Percentiles rank a stretch among this genome's conserved stretches.
These are phyloP conservation scores for Penicillium sp. DNA, from an alignment of 2,329 filamentous ascomycete genomes.

Conservation along the genomic window DNA sequence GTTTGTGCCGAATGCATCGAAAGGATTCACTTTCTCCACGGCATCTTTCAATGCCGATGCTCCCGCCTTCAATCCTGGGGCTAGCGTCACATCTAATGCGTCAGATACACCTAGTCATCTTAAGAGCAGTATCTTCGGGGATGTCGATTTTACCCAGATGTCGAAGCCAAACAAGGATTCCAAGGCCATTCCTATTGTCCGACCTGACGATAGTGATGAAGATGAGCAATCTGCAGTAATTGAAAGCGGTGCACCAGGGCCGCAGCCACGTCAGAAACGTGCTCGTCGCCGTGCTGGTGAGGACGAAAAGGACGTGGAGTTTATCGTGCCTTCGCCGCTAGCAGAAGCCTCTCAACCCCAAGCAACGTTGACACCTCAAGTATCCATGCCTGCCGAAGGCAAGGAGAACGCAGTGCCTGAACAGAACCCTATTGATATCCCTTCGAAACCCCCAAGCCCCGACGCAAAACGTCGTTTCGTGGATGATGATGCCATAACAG, in stretches of 20 bases:
- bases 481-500: slow-evolving; percentile 25
- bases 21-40: slow-evolving; percentile 62
- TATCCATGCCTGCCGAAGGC: slow-evolving; percentile 30
- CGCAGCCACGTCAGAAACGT: slow-evolving; percentile 71
- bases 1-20: slow-evolving; percentile 17
- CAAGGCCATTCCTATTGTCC: slow-evolving; percentile 79
- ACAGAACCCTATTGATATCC: slow-evolving; percentile 28
- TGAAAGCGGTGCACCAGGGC: slow-evolving; percentile 50
- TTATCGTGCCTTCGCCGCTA: slow-evolving; percentile 52
- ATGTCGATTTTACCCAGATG: slow-evolving; percentile 61
- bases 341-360: slow-evolving; percentile 28
- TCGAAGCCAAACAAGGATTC: slow-evolving; percentile 66
- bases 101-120: slow-evolving; percentile 19
- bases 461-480: slow-evolving; percentile 13
- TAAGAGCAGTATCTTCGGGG: slow-evolving; percentile 59
- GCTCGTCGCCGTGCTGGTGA: slow-evolving; percentile 62
- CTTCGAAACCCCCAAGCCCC: slow-evolving; percentile 20
- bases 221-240: slow-evolving; percentile 46
- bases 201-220: slow-evolving; percentile 54
- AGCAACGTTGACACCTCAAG: slow-evolving; percentile 20
- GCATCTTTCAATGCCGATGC: slow-evolving; percentile 72
- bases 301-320: slow-evolving; percentile 69
- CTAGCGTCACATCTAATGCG: slow-evolving; percentile 23
- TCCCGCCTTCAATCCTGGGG: slow-evolving; percentile 66
- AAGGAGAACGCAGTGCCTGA: slow-evolving; percentile 35